Evolutionary conservation across 179 eudicot species (phyloP).

Genomic region (Beta corolliflora): DNA sequence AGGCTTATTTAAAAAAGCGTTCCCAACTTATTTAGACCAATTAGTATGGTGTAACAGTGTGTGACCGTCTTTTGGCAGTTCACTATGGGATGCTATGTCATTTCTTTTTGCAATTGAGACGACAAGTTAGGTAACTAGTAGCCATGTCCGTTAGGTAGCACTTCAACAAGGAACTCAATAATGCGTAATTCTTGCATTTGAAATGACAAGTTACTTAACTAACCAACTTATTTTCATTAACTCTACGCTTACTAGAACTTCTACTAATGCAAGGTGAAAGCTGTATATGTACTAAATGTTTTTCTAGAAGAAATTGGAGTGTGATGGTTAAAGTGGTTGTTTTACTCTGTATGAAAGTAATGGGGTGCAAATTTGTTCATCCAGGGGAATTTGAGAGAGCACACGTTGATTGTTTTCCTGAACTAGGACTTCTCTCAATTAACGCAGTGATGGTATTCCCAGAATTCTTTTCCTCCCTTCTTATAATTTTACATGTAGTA

Average conservation of each 20-base stretch:
- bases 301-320: not conserved
- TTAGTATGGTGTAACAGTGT: not conserved
- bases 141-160: not conserved
- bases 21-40: not conserved
- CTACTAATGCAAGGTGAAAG: not conserved
- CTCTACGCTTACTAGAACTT: not conserved
- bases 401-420: conserved; percentile 56
- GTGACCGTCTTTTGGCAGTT: not conserved
- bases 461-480: conserved; percentile 3
- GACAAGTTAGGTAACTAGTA: not conserved
- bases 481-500: not conserved
- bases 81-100: no score
- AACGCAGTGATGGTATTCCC: conserved; percentile 49
- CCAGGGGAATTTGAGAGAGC: conserved; percentile 58
- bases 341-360: conserved; percentile 11
- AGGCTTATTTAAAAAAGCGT: not conserved
- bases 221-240: not conserved
- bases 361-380: conserved; percentile 23
- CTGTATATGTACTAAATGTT: not conserved
- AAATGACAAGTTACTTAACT: not conserved
- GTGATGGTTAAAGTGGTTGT: not conserved
- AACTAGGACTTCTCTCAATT: conserved; percentile 49
- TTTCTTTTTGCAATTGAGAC: not conserved
- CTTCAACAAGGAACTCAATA: not conserved
- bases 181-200: not conserved